These are phyloP conservation scores for Penicillium olsonii DNA, from an alignment of 2,329 filamentous ascomycete species.

Conservation along the genomic window DNA sequence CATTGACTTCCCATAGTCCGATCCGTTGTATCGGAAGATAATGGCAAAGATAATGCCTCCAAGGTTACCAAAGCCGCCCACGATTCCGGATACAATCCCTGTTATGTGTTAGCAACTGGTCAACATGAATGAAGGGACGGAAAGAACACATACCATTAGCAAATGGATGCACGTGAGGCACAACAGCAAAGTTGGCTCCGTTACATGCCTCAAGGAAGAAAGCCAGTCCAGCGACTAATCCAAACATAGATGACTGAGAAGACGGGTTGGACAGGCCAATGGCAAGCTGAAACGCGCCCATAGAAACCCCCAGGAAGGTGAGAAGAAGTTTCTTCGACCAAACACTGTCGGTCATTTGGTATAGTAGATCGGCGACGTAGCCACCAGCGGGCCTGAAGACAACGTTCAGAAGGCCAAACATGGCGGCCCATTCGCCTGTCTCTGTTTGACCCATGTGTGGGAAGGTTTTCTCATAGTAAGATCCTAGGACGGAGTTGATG, in stretches of 20 bases:
- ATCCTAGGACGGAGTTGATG: conserved; percentile 62
- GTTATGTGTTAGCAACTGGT: background rate
- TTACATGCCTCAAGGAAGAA: conserved; percentile 85
- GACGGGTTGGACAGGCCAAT: conserved; percentile 67
- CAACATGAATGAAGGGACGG: background rate
- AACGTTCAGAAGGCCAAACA: conserved; percentile 57
- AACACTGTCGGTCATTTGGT: conserved; percentile 52
- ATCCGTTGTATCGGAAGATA: conserved; percentile 74
- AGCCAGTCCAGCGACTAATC: conserved; percentile 73
- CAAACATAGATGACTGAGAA: conserved; percentile 67
- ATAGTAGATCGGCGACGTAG: conserved; percentile 58
- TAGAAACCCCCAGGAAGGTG: conserved; percentile 56
- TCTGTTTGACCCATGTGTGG: conserved; percentile 55
- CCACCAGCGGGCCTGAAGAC: conserved; percentile 51
- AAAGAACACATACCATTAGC: conserved; percentile 65
- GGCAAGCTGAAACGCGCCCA: conserved; percentile 62
- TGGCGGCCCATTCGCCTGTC: conserved; percentile 57
- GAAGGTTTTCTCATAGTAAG: conserved; percentile 61
- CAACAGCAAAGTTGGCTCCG: conserved; percentile 81
- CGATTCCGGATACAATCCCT: conserved; percentile 70
- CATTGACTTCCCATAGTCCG: conserved; percentile 67
- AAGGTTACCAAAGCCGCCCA: conserved; percentile 79
- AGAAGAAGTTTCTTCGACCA: conserved; percentile 68
- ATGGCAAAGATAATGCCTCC: conserved; percentile 84
- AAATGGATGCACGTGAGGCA: conserved; percentile 81